These are phyloP conservation scores for Conticribra guillardii DNA, from an alignment of 108 stramenopile species.

Conservation along the genomic window DNA sequence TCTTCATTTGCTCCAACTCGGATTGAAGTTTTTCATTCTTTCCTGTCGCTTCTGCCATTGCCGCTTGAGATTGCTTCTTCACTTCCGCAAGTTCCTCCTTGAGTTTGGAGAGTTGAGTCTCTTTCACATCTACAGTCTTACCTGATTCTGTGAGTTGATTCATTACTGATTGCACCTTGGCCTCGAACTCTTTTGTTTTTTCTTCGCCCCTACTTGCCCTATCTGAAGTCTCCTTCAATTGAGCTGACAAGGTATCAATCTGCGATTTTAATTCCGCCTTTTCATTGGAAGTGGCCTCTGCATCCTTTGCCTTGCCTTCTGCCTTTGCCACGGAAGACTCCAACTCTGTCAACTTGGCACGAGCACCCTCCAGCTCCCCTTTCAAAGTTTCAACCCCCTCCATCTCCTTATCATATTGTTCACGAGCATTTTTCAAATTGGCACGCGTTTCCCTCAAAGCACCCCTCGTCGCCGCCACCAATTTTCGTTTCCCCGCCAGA, in stretches of 20 bases:
- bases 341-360: constrained; percentile 25
- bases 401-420: constrained; percentile 15
- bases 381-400: constrained; percentile 17
- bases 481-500: constrained; percentile 23
- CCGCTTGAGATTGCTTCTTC: constrained; percentile 19
- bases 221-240: constrained; percentile 31
- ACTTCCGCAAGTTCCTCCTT: constrained; percentile 9
- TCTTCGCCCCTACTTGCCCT: constrained; percentile 14
- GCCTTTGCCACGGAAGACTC: constrained; percentile 9
- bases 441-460: constrained; percentile 30
- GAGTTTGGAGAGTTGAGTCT: constrained; percentile 24
- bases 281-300: constrained; percentile 18
- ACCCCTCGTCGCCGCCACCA: constrained; percentile 22
- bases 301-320: constrained; percentile 6
- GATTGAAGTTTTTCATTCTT: constrained; percentile 29
- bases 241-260: constrained; percentile 5
- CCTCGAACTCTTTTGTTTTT: constrained; percentile 26
- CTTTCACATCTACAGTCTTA: constrained; percentile 12
- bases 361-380: constrained; percentile 17
- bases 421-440: constrained; percentile 15
- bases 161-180: constrained; percentile 21
- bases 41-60: constrained; percentile 15
- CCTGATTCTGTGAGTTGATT: constrained; percentile 28
- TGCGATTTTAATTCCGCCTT: constrained; percentile 22
- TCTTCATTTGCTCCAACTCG: constrained; percentile 19